Base-by-base conservation (phyloP, 148 eudicot genomes). In the Arbutus unedo region DNA sequence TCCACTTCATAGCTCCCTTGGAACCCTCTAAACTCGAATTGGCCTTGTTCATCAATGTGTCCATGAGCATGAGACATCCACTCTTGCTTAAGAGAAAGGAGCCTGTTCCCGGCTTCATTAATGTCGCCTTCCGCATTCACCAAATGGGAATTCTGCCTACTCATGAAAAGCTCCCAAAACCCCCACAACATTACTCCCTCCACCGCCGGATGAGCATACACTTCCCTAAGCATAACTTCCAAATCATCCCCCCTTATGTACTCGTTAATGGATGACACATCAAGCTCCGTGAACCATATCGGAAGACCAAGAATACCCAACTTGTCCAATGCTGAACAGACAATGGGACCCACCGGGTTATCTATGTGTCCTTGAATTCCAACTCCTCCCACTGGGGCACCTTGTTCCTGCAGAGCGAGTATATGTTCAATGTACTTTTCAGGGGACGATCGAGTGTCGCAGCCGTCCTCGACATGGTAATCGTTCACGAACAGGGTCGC, bases 311-410 rank as follows among this genome's bases (percentile, higher is more conserved):
- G 94, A 78, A 86, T 89, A 1, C 93, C 98, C 84, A 96, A 77
- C 77, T 94, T 88, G 62, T 96, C 96, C 6, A 96, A 83, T 25
- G 98, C 95, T 10, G 94, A 91, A 77, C 91, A 88, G 19, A 96
- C 94, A 44, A 96, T 84, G 2, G 99, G 84, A 43, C 97, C 99
- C 4, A 96, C 91, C 4, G 99, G 99, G 78, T 82, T 86, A 78
- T 93, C 97, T n/a, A 96, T 94, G 43, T 96, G 99, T 31, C 97
- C 99, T 83, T 96, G 99, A 47, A 96, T 90, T 16, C 99, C 99
- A 6, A 96, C 79, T 25, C 99, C 99, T 4, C 97, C 98, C 47
- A 96, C 97, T 0, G 93, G 95, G 18, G 93, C 94, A 15, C 99
- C 99, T 55, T 91, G 98, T 49, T 90, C 94, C 85, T 93, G 95